These are phyloP conservation scores for Naganishia vishniacii DNA, from an alignment of 768 basidiomycete genomes.

Conservation along the genomic window DNA sequence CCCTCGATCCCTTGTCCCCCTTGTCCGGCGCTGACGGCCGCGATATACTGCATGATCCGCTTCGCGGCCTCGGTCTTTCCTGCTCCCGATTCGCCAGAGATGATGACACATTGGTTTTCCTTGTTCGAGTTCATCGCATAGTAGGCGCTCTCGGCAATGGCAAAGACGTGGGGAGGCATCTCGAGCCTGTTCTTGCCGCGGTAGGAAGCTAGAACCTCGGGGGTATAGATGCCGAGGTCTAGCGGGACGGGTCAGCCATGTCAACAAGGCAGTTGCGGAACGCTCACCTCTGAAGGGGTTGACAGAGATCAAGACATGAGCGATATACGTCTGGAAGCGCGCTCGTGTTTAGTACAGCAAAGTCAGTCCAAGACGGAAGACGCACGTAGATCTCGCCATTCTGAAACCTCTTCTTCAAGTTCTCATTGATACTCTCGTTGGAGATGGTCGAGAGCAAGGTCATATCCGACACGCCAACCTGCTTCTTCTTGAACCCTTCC, in stretches of 20 bases:
- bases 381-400: slow-evolving; percentile 82
- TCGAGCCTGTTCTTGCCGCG: slow-evolving; percentile 96
- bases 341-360: not conserved
- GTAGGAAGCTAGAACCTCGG: slow-evolving; percentile 75
- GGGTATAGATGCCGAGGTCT: slow-evolving; percentile 96
- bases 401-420: slow-evolving; percentile 91
- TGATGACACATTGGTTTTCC: slow-evolving; percentile 99
- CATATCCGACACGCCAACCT: slow-evolving; percentile 97
- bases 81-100: slow-evolving; percentile 96
- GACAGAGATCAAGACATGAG: slow-evolving; percentile 96
- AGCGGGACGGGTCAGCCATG: slow-evolving; percentile 43
- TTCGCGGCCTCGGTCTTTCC: slow-evolving; percentile 99
- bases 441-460: slow-evolving; percentile 92
- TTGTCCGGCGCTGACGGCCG: slow-evolving; percentile 72
- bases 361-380: not conserved
- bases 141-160: slow-evolving; percentile 93
- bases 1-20: slow-evolving; percentile 82
- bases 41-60: slow-evolving; percentile 99
- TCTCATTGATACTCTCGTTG: slow-evolving; percentile 96
- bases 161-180: slow-evolving; percentile 95
- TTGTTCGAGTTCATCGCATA: slow-evolving; percentile 99
- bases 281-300: slow-evolving; percentile 81
- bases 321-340: slow-evolving; percentile 72
- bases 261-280: too few relatives aligned
- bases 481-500: slow-evolving; percentile 99